Percentiles rank a stretch among this genome's conserved stretches.
These are phyloP conservation scores for Botryotinia convoluta DNA, from an alignment of 2,329 filamentous ascomycete species.

Conservation along the genomic window DNA sequence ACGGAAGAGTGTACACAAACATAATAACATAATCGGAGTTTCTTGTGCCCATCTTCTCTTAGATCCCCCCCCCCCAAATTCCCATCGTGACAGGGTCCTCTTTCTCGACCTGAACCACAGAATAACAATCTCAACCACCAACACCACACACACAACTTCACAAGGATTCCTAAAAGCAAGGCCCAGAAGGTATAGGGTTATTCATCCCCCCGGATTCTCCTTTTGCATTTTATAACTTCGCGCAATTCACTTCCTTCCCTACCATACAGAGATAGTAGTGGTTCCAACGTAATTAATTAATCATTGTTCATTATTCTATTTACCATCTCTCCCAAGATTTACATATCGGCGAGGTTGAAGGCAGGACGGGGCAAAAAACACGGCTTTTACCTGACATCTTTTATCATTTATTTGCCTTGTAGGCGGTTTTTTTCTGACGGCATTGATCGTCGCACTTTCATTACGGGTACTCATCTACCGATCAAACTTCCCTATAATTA, in stretches of 20 bases:
- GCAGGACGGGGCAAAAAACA: conserved; percentile 23
- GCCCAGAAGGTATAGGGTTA: conserved; percentile 13
- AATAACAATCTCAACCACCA: conserved; percentile 19
- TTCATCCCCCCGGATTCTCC: conserved; percentile 21
- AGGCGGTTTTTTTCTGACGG: conserved; percentile 27
- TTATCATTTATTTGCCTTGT: conserved; percentile 17
- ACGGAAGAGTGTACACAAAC: background rate
- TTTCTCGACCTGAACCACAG: conserved; percentile 10
- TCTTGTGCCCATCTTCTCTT: conserved; percentile 18
- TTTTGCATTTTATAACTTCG: conserved; percentile 6
- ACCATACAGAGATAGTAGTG: background rate
- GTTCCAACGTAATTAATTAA: no score
- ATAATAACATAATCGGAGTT: background rate
- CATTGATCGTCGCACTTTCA: conserved; percentile 26
- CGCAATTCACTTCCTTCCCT: background rate
- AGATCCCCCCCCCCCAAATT: background rate
- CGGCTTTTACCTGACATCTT: conserved; percentile 9
- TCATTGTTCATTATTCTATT: background rate
- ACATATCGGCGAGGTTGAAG: conserved; percentile 21
- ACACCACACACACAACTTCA: conserved; percentile 9
- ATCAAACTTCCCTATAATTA: background rate
- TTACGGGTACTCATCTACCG: conserved; percentile 22
- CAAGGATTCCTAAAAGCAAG: conserved; percentile 23
- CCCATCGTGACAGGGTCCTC: conserved; percentile 30
- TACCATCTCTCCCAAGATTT: conserved; percentile 23